Base-by-base conservation (phyloP, 2,329 filamentous ascomycete species). In the Penicillium palitans region DNA sequence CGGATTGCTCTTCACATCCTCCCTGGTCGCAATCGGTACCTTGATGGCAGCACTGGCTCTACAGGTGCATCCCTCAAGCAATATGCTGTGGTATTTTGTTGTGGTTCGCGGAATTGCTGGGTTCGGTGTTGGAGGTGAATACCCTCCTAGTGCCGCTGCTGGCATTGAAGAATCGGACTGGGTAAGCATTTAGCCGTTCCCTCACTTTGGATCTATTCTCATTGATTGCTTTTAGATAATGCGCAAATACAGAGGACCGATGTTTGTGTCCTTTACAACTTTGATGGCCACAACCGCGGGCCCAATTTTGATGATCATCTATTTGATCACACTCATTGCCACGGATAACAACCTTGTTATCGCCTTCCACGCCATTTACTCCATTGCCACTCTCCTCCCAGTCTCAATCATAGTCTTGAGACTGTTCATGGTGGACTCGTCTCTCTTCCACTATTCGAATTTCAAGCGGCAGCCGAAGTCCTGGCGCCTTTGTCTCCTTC, bases 41-140 rank as follows among this genome's bases (percentile, higher is more conserved):
- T 61, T 72, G 55, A 68, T 79, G 70, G 68, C 75, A 4, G 70
- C 72, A 3, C 57, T 78, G 45, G 73, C 72, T 2, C 69, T 79
- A 33, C 69, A 74, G 40, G 70, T 79, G 3, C 66, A 69, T n/a
- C 67, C 69, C 10, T 67, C 65, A 1, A 4, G 63, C 8, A 70
- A 73, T 15, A 74, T 76, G 71, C 60, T 76, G 8, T 77, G 74
- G 74, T 76, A 67, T 55, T 69, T 76, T 40, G 72, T 73, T 9
- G 60, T 74, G 1, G 73, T 72, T 7, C 70, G 74, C 4, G 74
- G 74, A 0, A 73, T 76, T 29, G 68, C 71, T 29, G 74, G 74
- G 0, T 74, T 76, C 13, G 74, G 74, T 4, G 73, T 75, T 4
- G 74, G 74, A 0, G 74, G 73, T 4, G 73, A 76, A 62, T 75